A percentile compares a stretch with the other conserved stretches of the same genome.
Evolutionary conservation across 495 filamentous ascomycete genomes (phyloP).

Genomic region (Xylaria curta): DNA sequence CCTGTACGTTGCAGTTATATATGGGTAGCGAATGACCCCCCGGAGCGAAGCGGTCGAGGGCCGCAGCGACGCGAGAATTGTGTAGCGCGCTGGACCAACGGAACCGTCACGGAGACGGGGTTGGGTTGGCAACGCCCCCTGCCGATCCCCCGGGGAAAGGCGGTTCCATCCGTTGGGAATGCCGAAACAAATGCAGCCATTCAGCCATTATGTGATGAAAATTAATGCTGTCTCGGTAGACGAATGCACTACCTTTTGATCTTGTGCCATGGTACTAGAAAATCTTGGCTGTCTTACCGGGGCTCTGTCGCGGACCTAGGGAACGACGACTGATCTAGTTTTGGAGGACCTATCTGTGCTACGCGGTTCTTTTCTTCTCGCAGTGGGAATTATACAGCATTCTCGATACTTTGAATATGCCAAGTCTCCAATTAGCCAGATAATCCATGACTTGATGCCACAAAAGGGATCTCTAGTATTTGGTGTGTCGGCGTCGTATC

Average conservation of each 20-base stretch:
- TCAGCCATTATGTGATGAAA: not conserved
- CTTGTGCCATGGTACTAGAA: conserved; percentile 3
- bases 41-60: conserved; percentile 2
- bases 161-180: conserved; percentile 5
- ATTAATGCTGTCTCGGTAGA: not conserved
- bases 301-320: not conserved
- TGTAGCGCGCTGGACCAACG: conserved; percentile 1
- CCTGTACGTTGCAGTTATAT: not conserved
- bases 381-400: not conserved
- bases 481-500: not conserved
- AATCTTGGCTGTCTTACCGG: conserved; percentile 1
- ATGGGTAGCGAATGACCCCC: not conserved
- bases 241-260: not conserved
- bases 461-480: not conserved
- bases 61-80: conserved; percentile 3
- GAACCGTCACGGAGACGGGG: conserved; percentile 2
- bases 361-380: too few relatives aligned
- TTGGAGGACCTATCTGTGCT: not conserved
- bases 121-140: conserved; percentile 11
- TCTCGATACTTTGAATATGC: not conserved
- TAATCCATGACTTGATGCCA: not conserved
- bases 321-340: not conserved
- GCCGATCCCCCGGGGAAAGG: conserved; percentile 8
- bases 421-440: conserved; percentile 12
- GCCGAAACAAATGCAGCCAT: conserved; percentile 1